These are phyloP conservation scores for Aspergillus sojae DNA, from an alignment of 2,329 filamentous ascomycete species.

Conservation along the genomic window DNA sequence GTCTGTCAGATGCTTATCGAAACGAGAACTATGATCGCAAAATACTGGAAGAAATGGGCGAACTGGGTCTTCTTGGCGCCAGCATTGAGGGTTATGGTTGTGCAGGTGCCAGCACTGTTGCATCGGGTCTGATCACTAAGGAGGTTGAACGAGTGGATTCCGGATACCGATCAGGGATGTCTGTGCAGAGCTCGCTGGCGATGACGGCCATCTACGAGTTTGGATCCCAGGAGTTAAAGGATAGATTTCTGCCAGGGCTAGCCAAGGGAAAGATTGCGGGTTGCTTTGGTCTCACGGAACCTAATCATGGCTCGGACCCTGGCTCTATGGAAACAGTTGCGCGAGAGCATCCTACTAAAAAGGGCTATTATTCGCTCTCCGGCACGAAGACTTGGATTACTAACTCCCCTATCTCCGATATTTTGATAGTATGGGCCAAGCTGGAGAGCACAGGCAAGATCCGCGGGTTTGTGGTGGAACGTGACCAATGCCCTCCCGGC, in stretches of 20 bases:
- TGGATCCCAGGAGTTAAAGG: conserved; percentile 83
- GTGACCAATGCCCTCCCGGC: conserved; percentile 79
- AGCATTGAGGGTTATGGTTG: conserved; percentile 87
- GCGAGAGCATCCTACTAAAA: conserved; percentile 80
- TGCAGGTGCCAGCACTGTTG: conserved; percentile 83
- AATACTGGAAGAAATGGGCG: conserved; percentile 89
- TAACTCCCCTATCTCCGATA: conserved; percentile 85
- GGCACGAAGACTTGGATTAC: conserved; percentile 95
- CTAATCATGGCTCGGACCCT: conserved; percentile 89
- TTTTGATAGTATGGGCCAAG: conserved; percentile 91
- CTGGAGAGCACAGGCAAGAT: conserved; percentile 91
- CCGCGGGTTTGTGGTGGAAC: conserved; percentile 85
- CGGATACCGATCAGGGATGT: conserved; percentile 90
- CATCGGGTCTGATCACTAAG: conserved; percentile 84
- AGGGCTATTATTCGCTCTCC: conserved; percentile 76
- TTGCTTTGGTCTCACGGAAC: conserved; percentile 88
- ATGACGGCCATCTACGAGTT: conserved; percentile 93
- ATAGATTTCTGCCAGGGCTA: conserved; percentile 77
- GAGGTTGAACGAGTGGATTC: conserved; percentile 90
- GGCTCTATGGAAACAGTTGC: conserved; percentile 88
- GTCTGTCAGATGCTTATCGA: conserved; percentile 72
- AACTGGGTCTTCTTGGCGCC: conserved; percentile 83
- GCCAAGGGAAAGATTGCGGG: conserved; percentile 81
- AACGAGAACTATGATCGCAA: conserved; percentile 83
- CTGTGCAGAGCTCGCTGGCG: conserved; percentile 86